Base-by-base conservation (phyloP, 2,329 filamentous ascomycete species). In the Calcarisporium arbuscula region DNA sequence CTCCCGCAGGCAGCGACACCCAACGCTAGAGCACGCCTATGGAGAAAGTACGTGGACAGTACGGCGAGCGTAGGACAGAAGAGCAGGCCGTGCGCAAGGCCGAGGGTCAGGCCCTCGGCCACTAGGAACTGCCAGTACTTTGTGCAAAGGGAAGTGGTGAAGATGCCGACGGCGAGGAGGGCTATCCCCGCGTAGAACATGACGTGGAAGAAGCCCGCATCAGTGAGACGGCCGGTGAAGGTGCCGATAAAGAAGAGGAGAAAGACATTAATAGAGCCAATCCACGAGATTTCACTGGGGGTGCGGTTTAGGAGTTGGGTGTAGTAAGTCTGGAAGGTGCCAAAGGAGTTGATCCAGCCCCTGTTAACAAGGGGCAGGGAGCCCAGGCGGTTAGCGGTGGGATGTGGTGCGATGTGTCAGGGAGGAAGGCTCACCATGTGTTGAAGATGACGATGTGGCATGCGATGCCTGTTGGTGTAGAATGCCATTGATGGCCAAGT, bases 61-160 rank as follows among this genome's bases (percentile, higher is more conserved):
- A 82, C 70, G 2, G 80, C 74, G 20, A 85, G 67, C 27, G 70
- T 65, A 0, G 82, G 76, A 30, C 78, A 72, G 55, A 82, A 85
- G 5, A 84, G 56, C 40, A 67, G 74, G 4, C 80, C 81, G 40
- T 73, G 71, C 2, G 74, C 79, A 1, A 80, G 32, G 4, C 76
- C 76, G 39, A 71, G 56, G 40, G 67, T 70, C n/a, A 77, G 41
- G 4, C 77, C 75, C 47, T 79, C 74, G 0, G 71, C 58, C 1
- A 80, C 56, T 20, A 79, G 51, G 3, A 77, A 50, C 38, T 79
- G 74, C 67, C 67, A 77, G 58, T 77, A 79, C 28, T 57, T 43
- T 1, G 62, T 65, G 26, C 59, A 61, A 15, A 54, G 56, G 0
- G 67, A 62, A 0, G 67, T 65, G 4, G 56, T 51, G 49, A 80